Evolutionary conservation across 1,284 basidiomycete genomes (phyloP).

Genomic region (Microbotryum silenes-acaulis): DNA sequence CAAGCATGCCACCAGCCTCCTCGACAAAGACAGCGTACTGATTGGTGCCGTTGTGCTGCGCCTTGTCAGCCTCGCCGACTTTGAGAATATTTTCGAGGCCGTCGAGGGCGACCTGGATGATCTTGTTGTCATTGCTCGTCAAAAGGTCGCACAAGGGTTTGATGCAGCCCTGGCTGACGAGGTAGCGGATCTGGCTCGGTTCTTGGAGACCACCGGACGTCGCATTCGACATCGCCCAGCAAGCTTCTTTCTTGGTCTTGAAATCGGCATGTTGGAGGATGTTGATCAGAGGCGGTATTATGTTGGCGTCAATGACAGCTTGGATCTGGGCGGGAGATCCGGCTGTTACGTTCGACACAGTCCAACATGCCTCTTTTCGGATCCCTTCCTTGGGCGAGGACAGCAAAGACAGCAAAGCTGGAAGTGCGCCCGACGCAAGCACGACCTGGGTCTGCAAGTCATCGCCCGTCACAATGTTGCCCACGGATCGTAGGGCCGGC

Average conservation of each 20-base stretch:
- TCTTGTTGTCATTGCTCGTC: constrained; percentile 99
- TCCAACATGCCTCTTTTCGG: constrained; percentile 95
- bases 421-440: constrained; percentile 90
- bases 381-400: constrained; percentile 96
- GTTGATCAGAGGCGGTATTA: constrained; percentile 96
- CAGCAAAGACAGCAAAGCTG: constrained; percentile 81
- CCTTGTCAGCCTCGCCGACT: constrained; percentile 94
- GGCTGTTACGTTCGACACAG: constrained; percentile 97
- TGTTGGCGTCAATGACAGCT: constrained; percentile 60
- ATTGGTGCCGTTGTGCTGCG: constrained; percentile 72
- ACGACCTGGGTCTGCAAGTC: constrained; percentile 98
- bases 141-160: constrained; percentile 96
- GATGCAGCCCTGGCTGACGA: constrained; percentile 95
- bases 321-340: constrained; percentile 96
- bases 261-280: constrained; percentile 97
- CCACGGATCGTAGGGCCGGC: constrained; percentile 91
- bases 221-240: constrained; percentile 99
- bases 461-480: constrained; percentile 98
- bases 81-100: constrained; percentile 98
- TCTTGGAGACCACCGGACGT: constrained; percentile 97
- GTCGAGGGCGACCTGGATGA: constrained; percentile 95
- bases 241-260: constrained; percentile 99
- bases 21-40: constrained; percentile 92
- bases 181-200: constrained; percentile 94
- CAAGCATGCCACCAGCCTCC: constrained; percentile 97